Conservation (phyloP, 2,329 filamentous ascomycete species). For the Aspergillus uvarum region DNA sequence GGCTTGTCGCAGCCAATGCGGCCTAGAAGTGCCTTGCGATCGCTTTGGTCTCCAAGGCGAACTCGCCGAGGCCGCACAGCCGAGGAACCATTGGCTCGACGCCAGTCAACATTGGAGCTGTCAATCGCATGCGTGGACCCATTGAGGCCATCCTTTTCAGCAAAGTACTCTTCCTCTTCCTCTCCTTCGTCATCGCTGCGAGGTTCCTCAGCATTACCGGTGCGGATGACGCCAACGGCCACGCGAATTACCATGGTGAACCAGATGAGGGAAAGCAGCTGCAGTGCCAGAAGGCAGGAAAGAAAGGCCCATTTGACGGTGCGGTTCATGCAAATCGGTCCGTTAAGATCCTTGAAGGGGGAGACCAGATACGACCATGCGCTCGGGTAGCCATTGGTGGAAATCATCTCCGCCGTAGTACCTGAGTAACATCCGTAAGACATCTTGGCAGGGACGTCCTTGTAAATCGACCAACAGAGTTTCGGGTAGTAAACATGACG, state of each 20-base stretch:
- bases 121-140: constrained; percentile 26
- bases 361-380: constrained; percentile 65
- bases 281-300: constrained; percentile 71
- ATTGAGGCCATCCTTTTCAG: constrained; percentile 26
- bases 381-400: constrained; percentile 37
- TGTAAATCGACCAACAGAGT: constrained; percentile 80
- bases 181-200: constrained; percentile 84
- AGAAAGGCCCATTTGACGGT: constrained; percentile 76
- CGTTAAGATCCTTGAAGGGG: constrained; percentile 69
- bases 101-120: constrained; percentile 32
- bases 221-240: constrained; percentile 71
- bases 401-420: constrained; percentile 33
- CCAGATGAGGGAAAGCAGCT: constrained; percentile 81
- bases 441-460: constrained; percentile 63
- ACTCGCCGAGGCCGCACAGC: constrained; percentile 38
- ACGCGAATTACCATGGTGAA: constrained; percentile 85
- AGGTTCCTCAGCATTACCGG: constrained; percentile 77
- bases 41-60: constrained; percentile 41
- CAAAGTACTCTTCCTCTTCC: constrained; percentile 46
- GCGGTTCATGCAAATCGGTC: constrained; percentile 76
- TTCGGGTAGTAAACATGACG: constrained; percentile 78
- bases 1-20: constrained; percentile 81
- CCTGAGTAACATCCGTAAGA: constrained; percentile 70
- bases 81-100: constrained; percentile 35
- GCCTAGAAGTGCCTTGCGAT: constrained; percentile 71